Base-by-base conservation (phyloP, 257 asterid genomes). In the Ajuga chamaepitys region DNA sequence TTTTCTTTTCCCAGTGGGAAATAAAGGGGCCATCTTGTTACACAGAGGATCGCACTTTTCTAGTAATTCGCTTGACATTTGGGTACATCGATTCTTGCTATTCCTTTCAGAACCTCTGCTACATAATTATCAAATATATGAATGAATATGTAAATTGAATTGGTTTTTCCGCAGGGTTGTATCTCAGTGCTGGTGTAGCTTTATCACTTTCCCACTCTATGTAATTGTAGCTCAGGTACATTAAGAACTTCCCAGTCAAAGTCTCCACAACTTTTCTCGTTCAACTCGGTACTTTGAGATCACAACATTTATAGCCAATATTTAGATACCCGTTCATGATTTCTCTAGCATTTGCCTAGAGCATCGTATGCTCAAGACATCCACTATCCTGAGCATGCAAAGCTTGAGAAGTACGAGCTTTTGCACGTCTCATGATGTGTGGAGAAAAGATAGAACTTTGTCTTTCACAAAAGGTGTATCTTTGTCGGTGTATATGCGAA, bases 101-200 rank as follows among this genome's bases (percentile, higher is more conserved):
- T 46, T 61, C 35, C 50, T 16, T 51, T 66, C 7, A 32, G 12
- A 26, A 2, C 35, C 28, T 12, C 1, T 30, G 22, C 51, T 20
- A 40, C 35, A 14, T 57, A 8, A 30, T 4, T 4, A 30, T 5
- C 7, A 30, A 30, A 30, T 30, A 62, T 18, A 13, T 9, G 12
- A 50, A 13, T 9, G 12, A 50, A 38, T 10, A 16, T 53, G 37
- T 52, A n/a, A 14, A 66, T 53, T 22, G 16, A 56, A 41, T 11
- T 38, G 4, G 13, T 30, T 11, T 45, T 44, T 50, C 4, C 73
- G 81, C 88, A 92, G 96, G 81, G 74, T 89, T 25, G 82, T 86
- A 13, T 83, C 98, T 62, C 98, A 93, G 88, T 79, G 80, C 66
- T 93, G 98, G 97, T 93, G 98, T 77, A 93, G 98, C 82, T 93